Evolutionary conservation across 2,329 filamentous ascomycete genomes (phyloP).

Genomic region (Talaromyces sp.): DNA sequence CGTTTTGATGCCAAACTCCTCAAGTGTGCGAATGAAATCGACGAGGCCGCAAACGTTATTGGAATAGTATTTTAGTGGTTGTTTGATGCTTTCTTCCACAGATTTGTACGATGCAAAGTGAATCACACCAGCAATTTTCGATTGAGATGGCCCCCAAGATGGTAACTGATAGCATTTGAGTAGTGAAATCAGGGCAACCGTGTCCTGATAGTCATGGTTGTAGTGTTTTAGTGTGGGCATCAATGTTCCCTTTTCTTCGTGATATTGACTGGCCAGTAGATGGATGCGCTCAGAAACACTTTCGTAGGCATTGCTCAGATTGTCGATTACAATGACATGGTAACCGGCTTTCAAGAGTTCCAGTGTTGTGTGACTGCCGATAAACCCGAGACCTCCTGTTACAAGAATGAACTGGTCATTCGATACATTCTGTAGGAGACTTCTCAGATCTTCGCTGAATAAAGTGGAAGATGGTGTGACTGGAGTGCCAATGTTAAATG

Average conservation of each 20-base stretch:
- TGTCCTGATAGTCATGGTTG: conserved; percentile 45
- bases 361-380: conserved; percentile 38
- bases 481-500: conserved; percentile 33
- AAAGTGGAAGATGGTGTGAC: conserved; percentile 40
- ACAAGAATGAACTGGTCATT: conserved; percentile 39
- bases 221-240: conserved; percentile 44
- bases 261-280: conserved; percentile 27
- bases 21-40: conserved; percentile 53
- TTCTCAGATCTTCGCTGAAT: conserved; percentile 40
- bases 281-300: conserved; percentile 31
- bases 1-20: conserved; percentile 57
- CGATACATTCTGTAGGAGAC: conserved; percentile 34
- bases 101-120: conserved; percentile 66
- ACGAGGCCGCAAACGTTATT: conserved; percentile 64
- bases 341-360: conserved; percentile 37
- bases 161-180: conserved; percentile 37
- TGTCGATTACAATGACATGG: conserved; percentile 38
- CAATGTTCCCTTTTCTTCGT: conserved; percentile 30
- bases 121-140: conserved; percentile 58
- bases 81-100: conserved; percentile 57
- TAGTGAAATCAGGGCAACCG: conserved; percentile 36
- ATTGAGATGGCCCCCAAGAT: conserved; percentile 34
- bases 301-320: conserved; percentile 36
- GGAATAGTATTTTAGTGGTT: conserved; percentile 59
- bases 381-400: conserved; percentile 38